phyloP scores from a whole-genome alignment of 2,329 filamentous ascomycete genomes.

The Pestalotiopsis sp. region DNA sequence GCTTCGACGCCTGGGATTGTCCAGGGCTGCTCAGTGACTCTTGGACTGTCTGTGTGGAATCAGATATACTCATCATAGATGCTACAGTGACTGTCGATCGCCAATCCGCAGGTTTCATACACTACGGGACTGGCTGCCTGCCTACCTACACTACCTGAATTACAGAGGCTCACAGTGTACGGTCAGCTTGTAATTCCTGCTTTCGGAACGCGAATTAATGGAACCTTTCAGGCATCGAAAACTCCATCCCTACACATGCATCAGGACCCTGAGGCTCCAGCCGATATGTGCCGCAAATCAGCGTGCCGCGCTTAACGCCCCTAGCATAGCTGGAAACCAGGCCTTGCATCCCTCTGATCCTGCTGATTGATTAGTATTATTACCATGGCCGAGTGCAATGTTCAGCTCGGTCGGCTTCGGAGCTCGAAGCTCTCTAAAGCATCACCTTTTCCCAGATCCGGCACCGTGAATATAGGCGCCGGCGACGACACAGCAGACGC shows the following conservation, averaged over 20 bases:
- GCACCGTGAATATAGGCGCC: not conserved
- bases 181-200: not conserved
- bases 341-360: not conserved
- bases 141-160: not conserved
- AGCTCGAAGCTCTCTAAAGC: not conserved
- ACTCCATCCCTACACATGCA: not conserved
- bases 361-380: not conserved
- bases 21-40: not conserved
- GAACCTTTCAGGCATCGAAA: slow-evolving; percentile 9
- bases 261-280: slow-evolving; percentile 3
- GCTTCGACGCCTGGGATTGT: not conserved
- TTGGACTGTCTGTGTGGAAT: not conserved
- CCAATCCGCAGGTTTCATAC: slow-evolving; percentile 10
- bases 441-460: not conserved
- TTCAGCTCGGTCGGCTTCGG: slow-evolving; percentile 1
- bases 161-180: not conserved
- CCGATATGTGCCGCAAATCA: slow-evolving; percentile 5
- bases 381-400: slow-evolving; percentile 2
- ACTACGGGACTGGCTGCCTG: slow-evolving; percentile 4
- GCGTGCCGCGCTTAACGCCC: slow-evolving; percentile 7
- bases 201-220: not conserved
- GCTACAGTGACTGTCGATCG: not conserved
- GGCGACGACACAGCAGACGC: not conserved
- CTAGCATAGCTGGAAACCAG: not conserved
- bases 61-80: not conserved